Percentiles rank a stretch among this genome's conserved stretches.
phyloP scores from a whole-genome alignment of 164 flowering plant genomes.

The Warburgia ugandensis region DNA sequence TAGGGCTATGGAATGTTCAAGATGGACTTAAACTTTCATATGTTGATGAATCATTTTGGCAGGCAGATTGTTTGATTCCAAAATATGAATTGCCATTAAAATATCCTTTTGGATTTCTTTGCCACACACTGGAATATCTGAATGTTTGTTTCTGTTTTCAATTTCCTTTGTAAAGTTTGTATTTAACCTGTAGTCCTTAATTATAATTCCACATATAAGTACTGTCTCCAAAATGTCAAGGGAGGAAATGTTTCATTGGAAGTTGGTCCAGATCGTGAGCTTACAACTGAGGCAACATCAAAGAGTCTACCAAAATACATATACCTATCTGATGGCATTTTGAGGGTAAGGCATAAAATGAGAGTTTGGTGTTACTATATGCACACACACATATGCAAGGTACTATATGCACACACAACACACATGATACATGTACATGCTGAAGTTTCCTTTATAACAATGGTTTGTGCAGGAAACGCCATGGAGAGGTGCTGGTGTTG shows the following conservation, averaged over 20 bases:
- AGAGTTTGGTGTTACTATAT: neutral
- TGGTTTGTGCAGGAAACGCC: conserved; percentile 58
- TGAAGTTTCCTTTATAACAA: neutral
- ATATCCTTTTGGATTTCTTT: conserved; percentile 59
- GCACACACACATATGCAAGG: neutral
- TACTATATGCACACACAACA: neutral
- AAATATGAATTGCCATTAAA: conserved; percentile 65
- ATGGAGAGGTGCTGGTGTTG: conserved; percentile 97
- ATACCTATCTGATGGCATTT: conserved; percentile 72
- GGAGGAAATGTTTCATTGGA: conserved; percentile 49
- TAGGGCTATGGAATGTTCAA: conserved; percentile 78
- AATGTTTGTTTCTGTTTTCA: neutral
- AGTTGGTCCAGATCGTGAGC: conserved; percentile 56
- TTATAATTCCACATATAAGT: conserved; percentile 53
- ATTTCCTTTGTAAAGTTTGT: neutral
- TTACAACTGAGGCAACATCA: conserved; percentile 37
- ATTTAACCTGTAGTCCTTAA: conserved; percentile 37
- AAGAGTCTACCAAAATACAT: conserved; percentile 40
- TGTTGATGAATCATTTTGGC: conserved; percentile 76
- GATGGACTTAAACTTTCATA: conserved; percentile 65
- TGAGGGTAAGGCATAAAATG: conserved; percentile 42
- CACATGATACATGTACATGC: neutral
- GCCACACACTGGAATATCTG: neutral
- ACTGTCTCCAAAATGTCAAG: conserved; percentile 46
- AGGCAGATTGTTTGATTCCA: conserved; percentile 49